Evolutionary conservation across 2,329 filamentous ascomycete genomes (phyloP).

Genomic region (Neofusicoccum cordaticola): DNA sequence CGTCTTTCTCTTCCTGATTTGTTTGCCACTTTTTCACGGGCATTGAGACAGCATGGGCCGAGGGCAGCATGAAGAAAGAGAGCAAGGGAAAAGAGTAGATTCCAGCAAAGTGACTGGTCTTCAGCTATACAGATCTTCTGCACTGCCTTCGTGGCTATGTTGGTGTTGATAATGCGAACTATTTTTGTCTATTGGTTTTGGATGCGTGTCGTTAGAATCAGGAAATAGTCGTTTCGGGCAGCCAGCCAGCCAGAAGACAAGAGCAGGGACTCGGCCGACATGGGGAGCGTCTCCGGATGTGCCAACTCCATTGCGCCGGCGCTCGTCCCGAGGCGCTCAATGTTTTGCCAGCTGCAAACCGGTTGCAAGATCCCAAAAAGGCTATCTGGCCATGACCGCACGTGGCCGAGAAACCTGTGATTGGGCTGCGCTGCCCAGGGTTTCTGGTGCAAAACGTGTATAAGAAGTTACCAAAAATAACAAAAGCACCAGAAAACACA

Average conservation of each 20-base stretch:
- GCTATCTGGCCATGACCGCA: not conserved
- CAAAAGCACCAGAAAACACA: not conserved
- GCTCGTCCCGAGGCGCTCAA: not conserved
- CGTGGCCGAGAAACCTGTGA: not conserved
- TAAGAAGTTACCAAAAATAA: not conserved
- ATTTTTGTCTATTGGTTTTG: too few relatives aligned
- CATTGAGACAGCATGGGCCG: not conserved
- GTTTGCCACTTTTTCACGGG: not conserved
- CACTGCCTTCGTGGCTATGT: not conserved
- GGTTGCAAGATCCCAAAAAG: too few relatives aligned
- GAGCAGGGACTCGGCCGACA: too few relatives aligned
- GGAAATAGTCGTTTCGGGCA: too few relatives aligned
- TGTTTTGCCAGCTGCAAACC: not conserved
- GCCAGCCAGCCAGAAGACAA: too few relatives aligned
- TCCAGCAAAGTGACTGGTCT: not conserved
- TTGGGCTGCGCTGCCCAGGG: not conserved
- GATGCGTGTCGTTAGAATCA: too few relatives aligned
- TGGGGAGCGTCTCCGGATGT: too few relatives aligned
- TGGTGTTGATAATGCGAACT: not conserved
- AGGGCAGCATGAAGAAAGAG: too few relatives aligned
- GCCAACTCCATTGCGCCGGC: not conserved
- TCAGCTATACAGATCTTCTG: not conserved
- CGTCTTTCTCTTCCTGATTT: not conserved
- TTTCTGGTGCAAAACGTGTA: not conserved
- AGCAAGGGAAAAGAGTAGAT: too few relatives aligned